These are phyloP conservation scores for Aspergillus cristatus DNA, from an alignment of 495 filamentous ascomycete species.

Conservation along the genomic window DNA sequence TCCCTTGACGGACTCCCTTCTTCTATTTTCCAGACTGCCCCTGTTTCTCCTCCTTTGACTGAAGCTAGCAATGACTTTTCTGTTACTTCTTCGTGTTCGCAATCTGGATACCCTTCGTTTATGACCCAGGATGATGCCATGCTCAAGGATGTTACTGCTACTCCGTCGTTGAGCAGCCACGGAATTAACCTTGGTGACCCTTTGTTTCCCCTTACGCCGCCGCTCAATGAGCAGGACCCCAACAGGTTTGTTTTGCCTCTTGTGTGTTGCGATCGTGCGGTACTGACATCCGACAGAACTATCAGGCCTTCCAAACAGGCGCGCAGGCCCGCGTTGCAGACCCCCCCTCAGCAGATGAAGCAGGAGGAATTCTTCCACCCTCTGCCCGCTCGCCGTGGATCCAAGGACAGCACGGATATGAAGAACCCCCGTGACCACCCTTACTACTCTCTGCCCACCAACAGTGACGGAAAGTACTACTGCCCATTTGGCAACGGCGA, in stretches of 20 bases:
- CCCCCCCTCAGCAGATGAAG: slow-evolving; percentile 26
- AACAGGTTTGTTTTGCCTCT: slow-evolving; percentile 30
- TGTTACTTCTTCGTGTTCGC: slow-evolving; percentile 36
- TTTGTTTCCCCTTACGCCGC: slow-evolving; percentile 30
- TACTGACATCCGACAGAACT: slow-evolving; percentile 26
- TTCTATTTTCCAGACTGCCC: slow-evolving; percentile 29
- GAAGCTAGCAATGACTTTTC: slow-evolving; percentile 39
- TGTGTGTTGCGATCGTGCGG: too few species aligned
- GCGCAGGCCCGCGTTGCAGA: slow-evolving; percentile 27
- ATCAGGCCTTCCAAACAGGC: slow-evolving; percentile 30
- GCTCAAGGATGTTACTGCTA: slow-evolving; percentile 27
- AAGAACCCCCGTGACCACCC: slow-evolving; percentile 68
- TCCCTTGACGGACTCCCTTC: slow-evolving; percentile 30
- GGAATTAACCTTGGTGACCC: slow-evolving; percentile 36
- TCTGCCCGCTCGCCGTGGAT: slow-evolving; percentile 29
- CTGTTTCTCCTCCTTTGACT: slow-evolving; percentile 38
- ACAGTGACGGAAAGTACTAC: slow-evolving; percentile 74
- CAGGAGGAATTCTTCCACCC: slow-evolving; percentile 32
- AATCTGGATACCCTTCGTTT: slow-evolving; percentile 33
- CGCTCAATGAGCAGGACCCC: slow-evolving; percentile 35
- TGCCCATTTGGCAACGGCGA: slow-evolving; percentile 72
- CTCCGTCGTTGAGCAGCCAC: slow-evolving; percentile 26
- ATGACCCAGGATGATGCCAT: slow-evolving; percentile 31
- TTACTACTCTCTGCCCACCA: slow-evolving; percentile 62
- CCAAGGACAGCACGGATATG: slow-evolving; percentile 38